Evolutionary conservation across 2,329 filamentous ascomycete genomes (phyloP), one percentile per base, ranked within the genome.

Genomic region (Kalmusia sp.): DNA sequence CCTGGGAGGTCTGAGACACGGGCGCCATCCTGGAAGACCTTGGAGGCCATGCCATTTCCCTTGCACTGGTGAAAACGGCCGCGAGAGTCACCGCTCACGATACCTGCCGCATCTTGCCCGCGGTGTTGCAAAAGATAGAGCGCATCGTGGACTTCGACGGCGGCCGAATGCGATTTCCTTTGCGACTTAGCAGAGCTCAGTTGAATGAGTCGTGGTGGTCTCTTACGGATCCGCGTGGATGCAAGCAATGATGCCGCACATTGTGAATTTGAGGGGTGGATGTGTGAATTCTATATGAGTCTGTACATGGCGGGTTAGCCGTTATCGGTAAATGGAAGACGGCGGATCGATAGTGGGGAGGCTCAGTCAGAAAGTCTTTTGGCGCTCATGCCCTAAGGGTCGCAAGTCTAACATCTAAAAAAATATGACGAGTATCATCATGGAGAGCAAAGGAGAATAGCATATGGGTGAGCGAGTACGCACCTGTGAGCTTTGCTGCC

Each of bases 41-140:
- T 90, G 52, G 88, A 85, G 34, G 90, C 92, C 83, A 96, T 89
- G 50, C 92, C 93, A 70, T 92, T 92, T 61, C 92, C 92, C 78
- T 97, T 97, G 80, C 90, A 89, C 72, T 96, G 91, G 72, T 89
- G 93, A 62, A 96, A 88, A 37, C 91, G 84, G 57, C 93, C 92
- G 30, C 90, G 90, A 12, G 79, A 83, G 63, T 83, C 88, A 81
- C 82, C 92, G 65, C 80, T 90, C 44, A 92, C 86, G 63, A 96
- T 93, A 59, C 92, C 92, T 50, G 87, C 90, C 44, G 92, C 92
- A 87, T 96, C 92, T 74, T 96, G 92, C 48, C 91, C 91, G 68
- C 90, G 84, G 72, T 92, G 70, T 55, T 73, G 70, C 27, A 73
- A 68, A 15, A 73, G 64, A 38, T 72, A 73, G 22, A 73, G 61